Evolutionary conservation across 768 basidiomycete genomes (phyloP).

Genomic region (Leucosporidium scottii): DNA sequence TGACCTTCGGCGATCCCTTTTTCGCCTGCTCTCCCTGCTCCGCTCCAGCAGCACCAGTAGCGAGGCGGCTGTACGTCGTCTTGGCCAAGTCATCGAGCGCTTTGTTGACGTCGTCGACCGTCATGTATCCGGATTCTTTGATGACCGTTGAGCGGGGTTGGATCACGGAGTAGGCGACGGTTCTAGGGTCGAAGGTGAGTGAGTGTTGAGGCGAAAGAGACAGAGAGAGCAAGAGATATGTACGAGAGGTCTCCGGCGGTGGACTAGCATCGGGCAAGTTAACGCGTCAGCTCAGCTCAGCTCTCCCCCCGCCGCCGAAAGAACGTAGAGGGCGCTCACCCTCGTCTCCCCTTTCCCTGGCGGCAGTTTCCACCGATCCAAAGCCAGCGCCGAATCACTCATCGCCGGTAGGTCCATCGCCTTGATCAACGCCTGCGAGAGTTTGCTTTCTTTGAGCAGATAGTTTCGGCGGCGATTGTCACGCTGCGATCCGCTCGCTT

Average conservation of each 20-base stretch:
- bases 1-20: too few species aligned
- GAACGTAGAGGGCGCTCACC: too few species aligned
- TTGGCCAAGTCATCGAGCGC: too few species aligned
- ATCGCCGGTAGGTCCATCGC: slow-evolving; percentile 68
- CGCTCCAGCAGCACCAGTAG: too few species aligned
- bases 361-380: slow-evolving; percentile 73
- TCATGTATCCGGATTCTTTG: slow-evolving; percentile 54
- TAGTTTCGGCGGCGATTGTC: slow-evolving; percentile 88
- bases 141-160: slow-evolving; percentile 67
- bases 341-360: slow-evolving; percentile 40
- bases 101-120: slow-evolving; percentile 76
- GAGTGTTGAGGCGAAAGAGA: too few species aligned
- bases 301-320: too few species aligned
- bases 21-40: too few species aligned
- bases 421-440: slow-evolving; percentile 87
- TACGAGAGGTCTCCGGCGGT: slow-evolving; percentile 29
- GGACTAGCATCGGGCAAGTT: too few species aligned
- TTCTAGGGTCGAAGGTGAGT: slow-evolving; percentile 47
- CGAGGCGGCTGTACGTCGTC: too few species aligned
- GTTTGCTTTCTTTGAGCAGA: slow-evolving; percentile 86
- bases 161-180: slow-evolving; percentile 76
- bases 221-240: not conserved
- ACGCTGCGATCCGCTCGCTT: slow-evolving; percentile 53
- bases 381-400: slow-evolving; percentile 36
- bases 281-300: too few species aligned